Evolutionary conservation across 805 yeast genomes (phyloP).

Genomic region (Kodamaea hsintzibuensis): DNA sequence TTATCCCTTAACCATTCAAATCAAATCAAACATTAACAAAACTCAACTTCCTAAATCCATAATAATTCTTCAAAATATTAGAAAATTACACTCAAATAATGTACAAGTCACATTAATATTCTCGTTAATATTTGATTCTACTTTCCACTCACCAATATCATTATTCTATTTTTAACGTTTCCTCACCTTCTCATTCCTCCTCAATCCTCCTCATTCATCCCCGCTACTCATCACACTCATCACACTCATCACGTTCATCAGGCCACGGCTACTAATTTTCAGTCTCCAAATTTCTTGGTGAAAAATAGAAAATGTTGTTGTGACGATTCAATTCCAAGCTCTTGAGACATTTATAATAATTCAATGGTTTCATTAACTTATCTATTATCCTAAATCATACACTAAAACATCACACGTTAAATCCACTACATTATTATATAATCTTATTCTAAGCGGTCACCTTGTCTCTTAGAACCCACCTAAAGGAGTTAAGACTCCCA

Average conservation of each 20-base stretch:
- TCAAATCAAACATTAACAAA: too few relatives aligned
- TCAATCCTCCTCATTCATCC: neutral
- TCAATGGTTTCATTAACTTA: too few relatives aligned
- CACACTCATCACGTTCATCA: neutral
- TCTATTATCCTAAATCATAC: neutral
- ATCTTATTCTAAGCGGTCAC: neutral
- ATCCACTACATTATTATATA: too few relatives aligned
- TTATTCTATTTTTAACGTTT: neutral
- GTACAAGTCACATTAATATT: too few relatives aligned
- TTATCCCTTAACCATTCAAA: too few relatives aligned
- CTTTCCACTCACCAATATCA: neutral
- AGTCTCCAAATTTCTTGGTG: neutral
- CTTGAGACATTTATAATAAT: too few relatives aligned
- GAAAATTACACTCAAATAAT: too few relatives aligned
- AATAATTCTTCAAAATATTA: too few relatives aligned
- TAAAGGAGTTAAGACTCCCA: neutral
- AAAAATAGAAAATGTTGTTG: neutral
- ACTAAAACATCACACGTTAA: neutral
- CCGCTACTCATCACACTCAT: neutral
- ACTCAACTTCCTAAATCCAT: too few relatives aligned
- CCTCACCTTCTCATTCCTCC: neutral
- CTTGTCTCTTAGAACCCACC: neutral
- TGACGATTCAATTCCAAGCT: neutral
- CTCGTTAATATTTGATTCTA: too few relatives aligned
- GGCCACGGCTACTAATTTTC: neutral